Percentiles rank a stretch among this genome's conserved stretches.
Evolutionary conservation across 108 stramenopile species (phyloP).

Genomic region (Epithemia pelagica): DNA sequence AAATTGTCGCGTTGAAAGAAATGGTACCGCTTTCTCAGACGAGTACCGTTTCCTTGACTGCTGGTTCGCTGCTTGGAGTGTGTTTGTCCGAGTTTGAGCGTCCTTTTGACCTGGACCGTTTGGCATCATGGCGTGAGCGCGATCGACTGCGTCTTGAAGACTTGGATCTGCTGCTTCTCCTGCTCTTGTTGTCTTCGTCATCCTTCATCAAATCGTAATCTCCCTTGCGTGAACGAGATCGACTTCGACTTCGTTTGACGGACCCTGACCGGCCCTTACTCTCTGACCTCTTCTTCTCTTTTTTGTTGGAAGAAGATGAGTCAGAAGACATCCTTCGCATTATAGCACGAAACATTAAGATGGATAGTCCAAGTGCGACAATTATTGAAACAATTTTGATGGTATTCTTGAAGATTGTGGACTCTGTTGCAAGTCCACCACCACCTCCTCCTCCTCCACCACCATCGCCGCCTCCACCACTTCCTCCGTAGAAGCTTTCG

Average conservation of each 20-base stretch:
- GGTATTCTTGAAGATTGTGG: slow-evolving; percentile 8
- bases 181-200: slow-evolving; percentile 24
- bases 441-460: neutral
- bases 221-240: slow-evolving; percentile 26
- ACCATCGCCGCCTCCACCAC: slow-evolving; percentile 22
- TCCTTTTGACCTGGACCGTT: neutral
- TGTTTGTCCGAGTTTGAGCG: neutral
- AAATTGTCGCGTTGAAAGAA: neutral
- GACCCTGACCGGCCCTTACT: slow-evolving; percentile 24
- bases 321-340: slow-evolving; percentile 24
- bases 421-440: neutral
- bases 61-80: neutral
- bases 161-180: slow-evolving; percentile 30
- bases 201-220: slow-evolving; percentile 69
- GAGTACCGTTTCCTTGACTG: neutral
- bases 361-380: slow-evolving; percentile 31
- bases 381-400: slow-evolving; percentile 34
- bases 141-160: slow-evolving; percentile 1
- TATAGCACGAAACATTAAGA: slow-evolving; percentile 45
- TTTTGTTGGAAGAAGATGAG: neutral
- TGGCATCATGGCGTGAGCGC: neutral
- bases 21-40: neutral
- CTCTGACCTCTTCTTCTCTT: slow-evolving; percentile 18
- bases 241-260: slow-evolving; percentile 35
- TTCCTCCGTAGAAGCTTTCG: slow-evolving; percentile 43